Evolutionary conservation across 768 basidiomycete genomes (phyloP), one percentile per base, ranked within the genome.

Genomic region (Tulasnella calospora): DNA sequence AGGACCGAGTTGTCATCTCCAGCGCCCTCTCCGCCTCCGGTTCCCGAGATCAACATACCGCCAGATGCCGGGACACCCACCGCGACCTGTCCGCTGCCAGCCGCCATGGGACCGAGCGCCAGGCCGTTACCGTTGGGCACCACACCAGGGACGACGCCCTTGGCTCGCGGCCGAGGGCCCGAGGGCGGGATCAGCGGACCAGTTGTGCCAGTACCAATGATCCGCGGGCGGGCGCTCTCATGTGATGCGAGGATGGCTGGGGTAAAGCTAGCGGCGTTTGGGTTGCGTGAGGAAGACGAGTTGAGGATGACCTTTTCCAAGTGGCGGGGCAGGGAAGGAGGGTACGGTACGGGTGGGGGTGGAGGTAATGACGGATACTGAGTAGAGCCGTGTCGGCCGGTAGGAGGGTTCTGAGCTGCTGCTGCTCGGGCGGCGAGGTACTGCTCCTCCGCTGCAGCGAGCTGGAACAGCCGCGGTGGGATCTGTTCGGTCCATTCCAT

Each of bases 221-320:
- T 78, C 40, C 77, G 61, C 27, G 77, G 77, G 23, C 77, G 77
- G 21, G 77, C 67, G 67, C 41, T 71, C 35, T 67, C 71, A 30
- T 67, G 36, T 35, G 77, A 78, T 30, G 77, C 71, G 40, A 78
- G 77, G 44, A 78, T 78, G 40, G 77, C 77, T 3, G 77, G 77
- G 23, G 77, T 78, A 35, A 69, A 76, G 41, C 40, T 44, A 23
- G 71, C 67, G 23, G 70, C 67, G 69, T 78, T 70, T 73, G 81
- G 36, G 81, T 81, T 17, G 82, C 83, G 38, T 81, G 80, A 46
- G 27, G 82, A 81, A 23, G 82, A 82, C 36, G 81, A 81, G 81
- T 99, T 99, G 79, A 99, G 85, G 78, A 98, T 98, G 72, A 98
- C 91, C 82, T 95, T 96, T 82, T 99, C 96, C 57, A 99, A 86